Evolutionary conservation across 1,284 basidiomycete species (phyloP).

Genomic region (Ustilago curta): DNA sequence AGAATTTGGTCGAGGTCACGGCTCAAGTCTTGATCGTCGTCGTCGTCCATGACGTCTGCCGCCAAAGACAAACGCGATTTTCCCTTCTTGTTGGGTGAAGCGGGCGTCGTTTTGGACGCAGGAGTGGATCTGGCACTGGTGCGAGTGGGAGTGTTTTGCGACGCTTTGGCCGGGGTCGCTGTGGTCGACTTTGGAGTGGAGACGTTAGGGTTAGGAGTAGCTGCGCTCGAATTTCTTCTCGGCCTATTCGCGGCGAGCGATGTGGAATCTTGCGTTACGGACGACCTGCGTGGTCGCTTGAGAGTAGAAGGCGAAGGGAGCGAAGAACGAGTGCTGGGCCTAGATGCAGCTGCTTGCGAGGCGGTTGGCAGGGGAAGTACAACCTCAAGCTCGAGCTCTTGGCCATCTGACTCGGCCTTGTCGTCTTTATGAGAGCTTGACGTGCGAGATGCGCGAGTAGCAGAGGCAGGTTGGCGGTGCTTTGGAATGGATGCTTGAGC

Average conservation of each 20-base stretch:
- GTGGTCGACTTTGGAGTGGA: slow-evolving; percentile 4
- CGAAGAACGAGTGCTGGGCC: slow-evolving; percentile 5
- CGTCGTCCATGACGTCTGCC: slow-evolving; percentile 8
- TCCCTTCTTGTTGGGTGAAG: slow-evolving; percentile 22
- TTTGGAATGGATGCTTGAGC: slow-evolving; percentile 9
- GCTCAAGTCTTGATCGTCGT: slow-evolving; percentile 10
- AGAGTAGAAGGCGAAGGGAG: slow-evolving; percentile 4
- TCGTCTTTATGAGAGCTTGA: slow-evolving; percentile 3
- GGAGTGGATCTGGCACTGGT: background rate
- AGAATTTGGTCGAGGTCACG: slow-evolving; percentile 21
- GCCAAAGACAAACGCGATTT: slow-evolving; percentile 2
- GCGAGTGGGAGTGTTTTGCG: slow-evolving; percentile 6
- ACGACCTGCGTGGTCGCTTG: slow-evolving; percentile 21
- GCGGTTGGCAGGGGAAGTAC: slow-evolving; percentile 15
- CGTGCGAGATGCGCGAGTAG: slow-evolving; percentile 7
- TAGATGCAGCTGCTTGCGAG: slow-evolving; percentile 6
- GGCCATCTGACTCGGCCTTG: background rate
- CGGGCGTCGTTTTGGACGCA: slow-evolving; percentile 10
- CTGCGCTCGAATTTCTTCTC: slow-evolving; percentile 18
- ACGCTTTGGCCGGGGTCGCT: background rate
- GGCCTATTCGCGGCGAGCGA: slow-evolving; percentile 27
- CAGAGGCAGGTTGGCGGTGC: background rate
- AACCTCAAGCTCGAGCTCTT: slow-evolving; percentile 12
- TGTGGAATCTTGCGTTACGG: background rate
- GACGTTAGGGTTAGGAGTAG: slow-evolving; percentile 3